Evolutionary conservation across 2,329 filamentous ascomycete genomes (phyloP).

Genomic region (Plectosphaerella sp.): DNA sequence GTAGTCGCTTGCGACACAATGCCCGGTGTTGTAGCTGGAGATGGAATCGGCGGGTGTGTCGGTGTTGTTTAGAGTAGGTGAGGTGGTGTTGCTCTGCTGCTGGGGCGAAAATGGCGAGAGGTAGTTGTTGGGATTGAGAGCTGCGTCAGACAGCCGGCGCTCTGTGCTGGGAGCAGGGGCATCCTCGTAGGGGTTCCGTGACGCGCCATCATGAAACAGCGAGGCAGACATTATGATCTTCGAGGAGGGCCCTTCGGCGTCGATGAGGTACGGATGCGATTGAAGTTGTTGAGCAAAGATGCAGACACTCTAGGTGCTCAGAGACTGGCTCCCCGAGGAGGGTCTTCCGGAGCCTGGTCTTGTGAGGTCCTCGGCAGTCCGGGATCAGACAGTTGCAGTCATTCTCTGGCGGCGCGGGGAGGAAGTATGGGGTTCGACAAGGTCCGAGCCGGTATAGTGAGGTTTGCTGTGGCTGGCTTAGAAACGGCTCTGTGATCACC

Average conservation of each 20-base stretch:
- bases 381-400: no score
- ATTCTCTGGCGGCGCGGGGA: no score
- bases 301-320: neutral
- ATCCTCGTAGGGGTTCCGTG: slow-evolving; percentile 21
- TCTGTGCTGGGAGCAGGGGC: slow-evolving; percentile 16
- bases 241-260: slow-evolving; percentile 33
- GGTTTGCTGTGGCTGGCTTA: no score
- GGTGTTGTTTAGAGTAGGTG: slow-evolving; percentile 29
- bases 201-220: slow-evolving; percentile 30
- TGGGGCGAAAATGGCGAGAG: slow-evolving; percentile 41
- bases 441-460: no score
- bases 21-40: slow-evolving; percentile 34
- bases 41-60: slow-evolving; percentile 47
- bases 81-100: slow-evolving; percentile 31
- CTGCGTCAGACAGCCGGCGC: slow-evolving; percentile 21
- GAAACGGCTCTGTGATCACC: no score
- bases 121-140: slow-evolving; percentile 31
- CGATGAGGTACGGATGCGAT: slow-evolving; percentile 6
- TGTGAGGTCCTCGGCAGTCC: no score
- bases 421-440: no score
- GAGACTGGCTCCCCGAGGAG: no score
- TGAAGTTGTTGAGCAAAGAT: slow-evolving; percentile 9
- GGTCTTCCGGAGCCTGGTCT: no score
- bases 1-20: slow-evolving; percentile 46
- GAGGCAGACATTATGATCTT: slow-evolving; percentile 35